These are phyloP conservation scores for Stephania cephalantha DNA, from an alignment of 164 flowering plant species.

Conservation along the genomic window DNA sequence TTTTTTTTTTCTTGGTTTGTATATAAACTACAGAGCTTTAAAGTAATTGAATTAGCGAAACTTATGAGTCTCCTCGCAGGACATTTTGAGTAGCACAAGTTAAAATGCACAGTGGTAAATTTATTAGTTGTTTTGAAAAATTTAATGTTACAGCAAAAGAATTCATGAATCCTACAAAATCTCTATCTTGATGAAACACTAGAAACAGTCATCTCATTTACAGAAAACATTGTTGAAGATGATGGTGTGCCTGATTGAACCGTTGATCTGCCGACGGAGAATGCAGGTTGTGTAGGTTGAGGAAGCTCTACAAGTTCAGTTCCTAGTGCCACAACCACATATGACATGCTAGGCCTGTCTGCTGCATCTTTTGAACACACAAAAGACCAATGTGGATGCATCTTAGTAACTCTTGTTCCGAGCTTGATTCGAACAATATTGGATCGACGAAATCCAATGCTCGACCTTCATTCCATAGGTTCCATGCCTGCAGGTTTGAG, in stretches of 20 bases:
- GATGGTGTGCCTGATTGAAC: neutral
- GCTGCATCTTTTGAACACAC: constrained; percentile 25
- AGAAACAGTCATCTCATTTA: constrained; percentile 11
- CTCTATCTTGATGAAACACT: neutral
- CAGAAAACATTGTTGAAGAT: neutral
- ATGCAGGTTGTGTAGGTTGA: constrained; percentile 11
- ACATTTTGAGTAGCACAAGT: no score
- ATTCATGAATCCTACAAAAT: neutral
- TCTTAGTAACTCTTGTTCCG: constrained; percentile 9
- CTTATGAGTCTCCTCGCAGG: no score
- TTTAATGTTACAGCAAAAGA: neutral
- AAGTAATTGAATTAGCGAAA: no score
- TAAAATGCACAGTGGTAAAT: no score
- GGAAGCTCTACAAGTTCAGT: constrained; percentile 5
- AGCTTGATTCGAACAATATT: neutral
- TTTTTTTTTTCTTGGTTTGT: no score
- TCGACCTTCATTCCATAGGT: constrained; percentile 22
- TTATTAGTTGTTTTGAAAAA: no score
- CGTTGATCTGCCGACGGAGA: neutral
- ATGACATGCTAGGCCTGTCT: constrained; percentile 24
- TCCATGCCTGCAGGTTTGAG: constrained; percentile 20
- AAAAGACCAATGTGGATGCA: constrained; percentile 26
- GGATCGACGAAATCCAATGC: constrained; percentile 20
- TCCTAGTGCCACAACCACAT: constrained; percentile 17
- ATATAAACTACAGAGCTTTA: no score